Evolutionary conservation across 768 basidiomycete species (phyloP), one percentile per base, ranked within the genome.

Genomic region (Collybia sordida): DNA sequence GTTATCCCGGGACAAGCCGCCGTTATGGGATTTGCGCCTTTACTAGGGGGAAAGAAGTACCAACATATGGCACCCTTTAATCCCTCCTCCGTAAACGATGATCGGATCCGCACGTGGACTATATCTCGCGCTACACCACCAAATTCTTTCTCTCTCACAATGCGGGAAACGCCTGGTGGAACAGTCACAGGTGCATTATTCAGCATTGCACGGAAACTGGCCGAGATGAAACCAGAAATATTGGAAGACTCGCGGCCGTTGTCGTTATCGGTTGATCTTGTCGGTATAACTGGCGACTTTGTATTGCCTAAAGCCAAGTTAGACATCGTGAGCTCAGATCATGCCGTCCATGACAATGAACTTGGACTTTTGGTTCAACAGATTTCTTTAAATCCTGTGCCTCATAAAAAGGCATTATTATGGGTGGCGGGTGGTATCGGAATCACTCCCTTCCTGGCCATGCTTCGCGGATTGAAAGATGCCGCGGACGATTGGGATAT

Each of bases 381-480:
- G 47, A 19, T 47, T 15, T n/a, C 38, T 36, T 27, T 28, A 21
- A 28, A 15, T 17, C 21, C 44, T 12, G 39, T 25, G 22, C 24
- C 58, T 22, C 31, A 49, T 7, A 54, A 52, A 8, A 59, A 50
- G 14, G 67, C 67, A 25, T 57, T 82, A 23, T 61, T 83, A 22
- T 85, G 81, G 81, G 64, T 81, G n/a, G 82, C 81, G 1, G 83
- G 82, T 19, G 84, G 84, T 0, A 85, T 86, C 35, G 83, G 85
- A 3, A 41, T 86, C 17, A 86, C 85, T 15, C 84, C 82, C 0
- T 86, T 82, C 62, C 58, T 86, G n/a, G 73, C 74, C 22, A 75
- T 85, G 77, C 67, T 82, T 0, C 49, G 53, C 19, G 46, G 49
- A 46, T 45, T 59, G 14, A 51, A 18, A 12, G 37, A 34, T 42